phyloP scores from a whole-genome alignment of 768 basidiomycete species.

The Hebeloma cylindrosporum region DNA sequence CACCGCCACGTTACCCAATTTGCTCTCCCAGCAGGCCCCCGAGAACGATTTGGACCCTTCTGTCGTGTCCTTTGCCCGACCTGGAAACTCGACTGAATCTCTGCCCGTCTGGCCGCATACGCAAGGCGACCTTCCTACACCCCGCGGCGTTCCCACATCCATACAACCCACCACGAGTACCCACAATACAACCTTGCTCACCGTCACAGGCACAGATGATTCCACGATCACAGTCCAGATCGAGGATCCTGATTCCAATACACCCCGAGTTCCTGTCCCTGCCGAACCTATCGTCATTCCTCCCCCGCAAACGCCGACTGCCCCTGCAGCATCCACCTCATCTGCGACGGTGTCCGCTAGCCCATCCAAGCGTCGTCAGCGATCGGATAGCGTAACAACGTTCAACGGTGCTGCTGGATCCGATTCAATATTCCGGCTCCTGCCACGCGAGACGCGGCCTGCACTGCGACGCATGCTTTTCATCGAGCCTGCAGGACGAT shows the following conservation, averaged over 20 bases:
- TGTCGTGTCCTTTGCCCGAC: constrained; percentile 73
- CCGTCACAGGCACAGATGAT: too few species aligned
- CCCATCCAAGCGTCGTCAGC: constrained; percentile 36
- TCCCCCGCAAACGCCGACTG: constrained; percentile 12
- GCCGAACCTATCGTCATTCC: constrained; percentile 14
- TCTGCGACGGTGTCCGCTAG: constrained; percentile 7
- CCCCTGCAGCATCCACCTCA: constrained; percentile 7
- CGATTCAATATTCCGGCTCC: constrained; percentile 93
- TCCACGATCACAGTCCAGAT: too few species aligned
- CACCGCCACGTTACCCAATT: constrained; percentile 36
- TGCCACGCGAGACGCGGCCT: constrained; percentile 89
- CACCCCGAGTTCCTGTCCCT: too few species aligned
- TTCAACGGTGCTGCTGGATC: constrained; percentile 75
- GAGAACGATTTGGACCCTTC: constrained; percentile 69
- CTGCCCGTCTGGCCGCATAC: constrained; percentile 38
- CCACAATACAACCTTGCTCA: constrained; percentile 4
- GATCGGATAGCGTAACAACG: constrained; percentile 57
- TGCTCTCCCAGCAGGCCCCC: constrained; percentile 28
- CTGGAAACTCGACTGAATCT: constrained; percentile 75
- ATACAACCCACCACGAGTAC: constrained; percentile 14
- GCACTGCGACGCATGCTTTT: constrained; percentile 93
- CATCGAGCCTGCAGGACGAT: constrained; percentile 84
- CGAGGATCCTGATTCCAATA: too few species aligned
- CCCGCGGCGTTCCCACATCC: constrained; percentile 25
- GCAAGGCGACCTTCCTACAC: constrained; percentile 34